These are phyloP conservation scores for Incumbomyces delicatus DNA, from an alignment of 2,329 filamentous ascomycete genomes.

Conservation along the genomic window DNA sequence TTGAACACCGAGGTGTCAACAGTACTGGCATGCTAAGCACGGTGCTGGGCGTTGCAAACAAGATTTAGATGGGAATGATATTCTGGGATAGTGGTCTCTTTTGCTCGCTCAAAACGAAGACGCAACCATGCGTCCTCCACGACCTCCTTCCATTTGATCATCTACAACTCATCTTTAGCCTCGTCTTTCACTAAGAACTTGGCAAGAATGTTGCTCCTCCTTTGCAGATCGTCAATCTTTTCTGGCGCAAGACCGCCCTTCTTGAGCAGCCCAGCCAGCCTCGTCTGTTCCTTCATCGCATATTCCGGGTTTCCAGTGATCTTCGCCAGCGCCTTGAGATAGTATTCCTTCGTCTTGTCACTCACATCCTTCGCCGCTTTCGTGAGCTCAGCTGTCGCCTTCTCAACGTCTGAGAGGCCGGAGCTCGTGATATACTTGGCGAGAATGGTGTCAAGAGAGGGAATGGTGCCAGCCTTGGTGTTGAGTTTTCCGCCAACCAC, in stretches of 20 bases:
- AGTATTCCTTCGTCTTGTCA: conserved; percentile 86
- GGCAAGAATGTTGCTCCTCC: conserved; percentile 77
- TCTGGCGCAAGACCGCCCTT: conserved; percentile 77
- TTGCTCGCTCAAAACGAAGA: no score
- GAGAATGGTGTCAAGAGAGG: conserved; percentile 65
- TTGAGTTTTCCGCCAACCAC: conserved; percentile 70
- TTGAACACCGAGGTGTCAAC: no score
- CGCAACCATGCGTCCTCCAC: no score
- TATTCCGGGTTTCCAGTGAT: conserved; percentile 66
- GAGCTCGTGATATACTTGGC: conserved; percentile 58
- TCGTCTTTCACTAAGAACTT: conserved; percentile 57
- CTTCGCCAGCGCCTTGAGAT: conserved; percentile 84
- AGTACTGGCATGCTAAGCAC: no score
- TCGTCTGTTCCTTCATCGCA: conserved; percentile 72
- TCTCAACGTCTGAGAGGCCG: conserved; percentile 34
- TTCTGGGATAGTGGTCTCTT: no score
- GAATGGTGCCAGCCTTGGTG: conserved; percentile 69
- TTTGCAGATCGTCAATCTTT: conserved; percentile 81
- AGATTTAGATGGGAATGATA: no score
- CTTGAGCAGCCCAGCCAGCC: conserved; percentile 67
- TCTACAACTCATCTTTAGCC: conserved; percentile 54
- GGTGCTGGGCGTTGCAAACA: no score
- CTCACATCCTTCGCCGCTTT: conserved; percentile 58
- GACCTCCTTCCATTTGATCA: no score
- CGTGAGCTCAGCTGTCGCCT: conserved; percentile 61